A percentile compares a stretch with the other conserved stretches of the same genome.
Conservation (phyloP, 1,139 yeast species). For the Suhomyces maxii region DNA sequence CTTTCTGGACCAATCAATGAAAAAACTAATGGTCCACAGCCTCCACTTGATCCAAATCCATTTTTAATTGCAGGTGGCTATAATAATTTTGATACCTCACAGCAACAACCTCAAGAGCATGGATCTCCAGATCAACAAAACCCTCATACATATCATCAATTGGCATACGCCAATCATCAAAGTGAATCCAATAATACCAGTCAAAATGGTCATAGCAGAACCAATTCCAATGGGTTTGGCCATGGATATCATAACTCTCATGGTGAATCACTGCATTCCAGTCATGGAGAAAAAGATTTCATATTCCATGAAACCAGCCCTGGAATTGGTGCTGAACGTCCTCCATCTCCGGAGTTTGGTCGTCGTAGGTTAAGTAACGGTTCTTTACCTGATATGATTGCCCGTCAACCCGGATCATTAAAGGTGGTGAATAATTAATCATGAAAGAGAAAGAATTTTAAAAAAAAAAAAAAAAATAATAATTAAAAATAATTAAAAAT, state of each 20-base stretch:
- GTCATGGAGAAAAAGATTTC: conserved; percentile 25
- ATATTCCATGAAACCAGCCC: conserved; percentile 11
- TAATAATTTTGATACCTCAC: conserved; percentile 18
- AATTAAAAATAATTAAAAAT: no score
- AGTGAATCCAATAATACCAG: conserved; percentile 12
- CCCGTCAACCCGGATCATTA: conserved; percentile 46
- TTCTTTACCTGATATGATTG: conserved; percentile 65
- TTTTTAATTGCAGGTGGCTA: conserved; percentile 24
- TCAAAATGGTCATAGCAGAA: conserved; percentile 15
- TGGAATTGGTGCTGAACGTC: conserved; percentile 5
- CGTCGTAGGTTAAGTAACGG: conserved; percentile 65
- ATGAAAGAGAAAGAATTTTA: no score
- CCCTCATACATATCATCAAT: conserved; percentile 14
- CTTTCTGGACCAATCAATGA: conserved; percentile 32
- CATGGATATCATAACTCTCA: conserved; percentile 10
- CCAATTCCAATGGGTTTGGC: conserved; percentile 14
- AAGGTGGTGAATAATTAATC: conserved; percentile 45
- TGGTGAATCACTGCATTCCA: conserved; percentile 27
- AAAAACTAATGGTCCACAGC: conserved; percentile 13
- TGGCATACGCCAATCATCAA: conserved; percentile 14
- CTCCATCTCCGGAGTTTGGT: conserved; percentile 34
- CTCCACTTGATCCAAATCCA: conserved; percentile 22
- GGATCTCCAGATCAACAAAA: conserved; percentile 6
- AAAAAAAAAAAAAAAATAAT: no score
- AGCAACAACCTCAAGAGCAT: conserved; percentile 8